Conservation (phyloP, 2,329 filamentous ascomycete genomes). For the Pezicula neosporulosa region DNA sequence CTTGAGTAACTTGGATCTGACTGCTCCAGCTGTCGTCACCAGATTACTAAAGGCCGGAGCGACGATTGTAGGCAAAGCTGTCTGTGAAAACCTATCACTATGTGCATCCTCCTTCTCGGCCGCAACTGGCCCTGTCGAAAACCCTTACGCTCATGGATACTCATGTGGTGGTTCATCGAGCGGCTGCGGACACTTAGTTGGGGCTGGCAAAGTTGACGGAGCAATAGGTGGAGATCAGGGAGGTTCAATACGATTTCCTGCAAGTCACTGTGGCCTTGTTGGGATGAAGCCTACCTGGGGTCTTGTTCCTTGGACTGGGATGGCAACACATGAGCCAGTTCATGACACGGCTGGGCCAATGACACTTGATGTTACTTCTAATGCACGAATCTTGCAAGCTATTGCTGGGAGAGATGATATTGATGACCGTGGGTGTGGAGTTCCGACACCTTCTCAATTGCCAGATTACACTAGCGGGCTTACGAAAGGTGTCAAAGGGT, state of each 20-base stretch:
- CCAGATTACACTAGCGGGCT: conserved; percentile 31
- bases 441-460: conserved; percentile 25
- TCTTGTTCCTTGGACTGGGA: conserved; percentile 12
- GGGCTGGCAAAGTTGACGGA: conserved; percentile 40
- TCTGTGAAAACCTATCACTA: conserved; percentile 50
- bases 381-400: conserved; percentile 35
- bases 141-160: conserved; percentile 39
- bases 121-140: conserved; percentile 41
- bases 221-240: conserved; percentile 56
- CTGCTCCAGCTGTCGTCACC: conserved; percentile 49
- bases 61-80: conserved; percentile 43
- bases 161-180: conserved; percentile 58
- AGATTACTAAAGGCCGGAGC: conserved; percentile 45
- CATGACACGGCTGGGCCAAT: conserved; percentile 46
- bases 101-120: conserved; percentile 42
- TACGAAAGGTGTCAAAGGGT: conserved; percentile 37
- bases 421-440: conserved; percentile 35
- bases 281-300: conserved; percentile 1
- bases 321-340: conserved; percentile 43
- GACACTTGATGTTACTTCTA: conserved; percentile 29
- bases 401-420: conserved; percentile 43
- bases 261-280: conserved; percentile 12
- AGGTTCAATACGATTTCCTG: conserved; percentile 33
- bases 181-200: conserved; percentile 55
- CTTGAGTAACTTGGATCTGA: conserved; percentile 9